Evolutionary conservation across 1,284 basidiomycete species (phyloP), one percentile per base, ranked within the genome.

Genomic region (Ceraceosorus bombacis): DNA sequence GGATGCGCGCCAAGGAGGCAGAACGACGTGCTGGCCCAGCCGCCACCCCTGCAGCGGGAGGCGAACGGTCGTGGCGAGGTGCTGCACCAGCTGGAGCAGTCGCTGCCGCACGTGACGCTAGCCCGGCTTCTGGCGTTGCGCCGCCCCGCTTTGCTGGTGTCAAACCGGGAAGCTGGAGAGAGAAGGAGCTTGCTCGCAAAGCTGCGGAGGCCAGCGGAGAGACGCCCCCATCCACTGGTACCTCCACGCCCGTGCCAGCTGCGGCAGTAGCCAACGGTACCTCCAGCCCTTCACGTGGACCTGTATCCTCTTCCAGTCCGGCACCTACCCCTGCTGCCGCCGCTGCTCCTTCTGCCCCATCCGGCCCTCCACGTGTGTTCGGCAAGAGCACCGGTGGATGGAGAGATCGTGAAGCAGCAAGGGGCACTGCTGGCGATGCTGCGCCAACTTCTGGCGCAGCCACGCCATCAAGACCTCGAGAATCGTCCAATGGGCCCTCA

Each of bases 331-430:
- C 60, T 48, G 53, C 58, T 17, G 53, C 61, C 17, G 49, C 64
- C 2, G 53, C 65, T 41, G 49, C 61, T n/a, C 51, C 61, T 27
- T 27, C 55, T 6, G 57, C 40, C 27, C 48, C 51, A 8, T 55
- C 41, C 51, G 60, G 53, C 8, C n/a, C 40, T 17, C 27, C 56
- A 10, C 59, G 48, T 13, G 54, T 49, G 5, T 59, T 57, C 40
- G 27, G 27, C 27, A 27, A 27, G 27, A 27, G 27, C 27, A 27
- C 27, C 27, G 27, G 27, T 27, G 27, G 27, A 27, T 68, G 68
- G 68, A 41, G 64, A 41, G 68, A 70, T 51, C 59, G 65, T 8
- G 59, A 66, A 51, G 67, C 66, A 8, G 65, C 65, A 41, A 64
- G 36, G 51, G 58, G 63, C n/a, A 63, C 69, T 37, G 64, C 65